Conservation (phyloP, 768 basidiomycete species). For the Paxillus ammoniavirescens region DNA sequence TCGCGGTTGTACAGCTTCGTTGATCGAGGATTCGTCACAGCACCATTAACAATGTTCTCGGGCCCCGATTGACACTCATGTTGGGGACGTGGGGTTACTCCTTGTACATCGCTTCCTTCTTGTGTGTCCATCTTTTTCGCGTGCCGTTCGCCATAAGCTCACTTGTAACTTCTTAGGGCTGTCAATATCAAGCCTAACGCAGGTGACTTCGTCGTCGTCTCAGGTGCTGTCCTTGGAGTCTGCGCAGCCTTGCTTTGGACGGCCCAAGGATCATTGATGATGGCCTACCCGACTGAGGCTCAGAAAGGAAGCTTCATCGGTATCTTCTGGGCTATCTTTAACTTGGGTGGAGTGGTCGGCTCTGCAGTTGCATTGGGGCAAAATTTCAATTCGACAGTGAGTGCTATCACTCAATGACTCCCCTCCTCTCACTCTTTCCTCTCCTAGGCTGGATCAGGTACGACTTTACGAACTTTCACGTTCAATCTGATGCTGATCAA, state of each 20-base stretch:
- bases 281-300: conserved; percentile 55
- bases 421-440: not conserved
- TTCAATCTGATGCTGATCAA: not conserved
- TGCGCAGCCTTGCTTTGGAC: conserved; percentile 55
- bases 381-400: conserved; percentile 62
- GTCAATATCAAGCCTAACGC: conserved; percentile 36
- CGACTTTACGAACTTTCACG: not conserved
- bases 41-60: conserved; percentile 65
- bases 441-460: conserved; percentile 30
- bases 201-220: conserved; percentile 45
- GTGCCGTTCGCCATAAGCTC: not conserved
- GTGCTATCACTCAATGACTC: conserved; percentile 11
- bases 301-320: conserved; percentile 53
- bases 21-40: not conserved
- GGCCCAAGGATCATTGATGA: conserved; percentile 52
- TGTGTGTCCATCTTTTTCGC: conserved; percentile 30
- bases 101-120: conserved; percentile 45
- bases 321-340: conserved; percentile 72
- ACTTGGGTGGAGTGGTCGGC: conserved; percentile 77
- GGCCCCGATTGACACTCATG: conserved; percentile 47
- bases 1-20: not conserved
- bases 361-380: conserved; percentile 73
- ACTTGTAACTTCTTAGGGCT: conserved; percentile 39
- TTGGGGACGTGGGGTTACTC: conserved; percentile 53
- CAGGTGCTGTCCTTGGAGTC: conserved; percentile 52